Evolutionary conservation across 2,329 filamentous ascomycete genomes (phyloP).

Genomic region (Ophiosphaerella korrae): DNA sequence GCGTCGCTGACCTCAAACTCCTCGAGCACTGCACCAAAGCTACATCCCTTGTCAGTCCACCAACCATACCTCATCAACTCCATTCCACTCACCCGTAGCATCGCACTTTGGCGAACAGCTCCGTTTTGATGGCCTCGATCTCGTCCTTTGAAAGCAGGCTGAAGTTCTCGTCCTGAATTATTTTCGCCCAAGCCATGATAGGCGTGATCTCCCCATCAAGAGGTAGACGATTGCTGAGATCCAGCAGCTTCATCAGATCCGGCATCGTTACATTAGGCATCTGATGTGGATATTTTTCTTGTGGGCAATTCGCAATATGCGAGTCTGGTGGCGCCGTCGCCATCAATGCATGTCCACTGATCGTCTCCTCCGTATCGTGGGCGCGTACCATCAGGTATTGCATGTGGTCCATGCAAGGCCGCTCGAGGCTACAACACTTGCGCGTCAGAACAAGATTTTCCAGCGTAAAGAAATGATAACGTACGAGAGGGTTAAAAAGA

Average conservation of each 20-base stretch:
- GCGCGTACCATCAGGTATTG: conserved; percentile 72
- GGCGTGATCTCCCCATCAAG: conserved; percentile 92
- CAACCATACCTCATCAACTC: neutral
- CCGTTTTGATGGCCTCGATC: conserved; percentile 72
- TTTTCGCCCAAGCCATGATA: conserved; percentile 90
- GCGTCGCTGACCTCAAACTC: conserved; percentile 80
- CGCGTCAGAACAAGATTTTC: conserved; percentile 38
- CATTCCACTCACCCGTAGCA: conserved; percentile 79
- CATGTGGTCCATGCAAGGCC: conserved; percentile 90
- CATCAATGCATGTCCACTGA: conserved; percentile 93
- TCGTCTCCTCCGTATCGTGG: conserved; percentile 56
- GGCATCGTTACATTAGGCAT: conserved; percentile 76
- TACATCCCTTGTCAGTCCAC: conserved; percentile 31
- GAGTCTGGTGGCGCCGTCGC: conserved; percentile 80
- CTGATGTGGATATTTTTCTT: conserved; percentile 66
- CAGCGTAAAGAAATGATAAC: conserved; percentile 28
- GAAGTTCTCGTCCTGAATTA: conserved; percentile 66
- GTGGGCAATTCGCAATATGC: conserved; percentile 61
- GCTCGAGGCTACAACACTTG: conserved; percentile 70
- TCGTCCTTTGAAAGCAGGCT: conserved; percentile 69
- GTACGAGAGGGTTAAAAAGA: conserved; percentile 26
- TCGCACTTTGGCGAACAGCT: conserved; percentile 78
- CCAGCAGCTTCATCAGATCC: conserved; percentile 79
- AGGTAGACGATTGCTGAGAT: conserved; percentile 81
- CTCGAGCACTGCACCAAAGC: conserved; percentile 72